Percentiles rank a stretch among this genome's conserved stretches.
Conservation (phyloP, 2,329 filamentous ascomycete genomes). For the Madurella fahalii region DNA sequence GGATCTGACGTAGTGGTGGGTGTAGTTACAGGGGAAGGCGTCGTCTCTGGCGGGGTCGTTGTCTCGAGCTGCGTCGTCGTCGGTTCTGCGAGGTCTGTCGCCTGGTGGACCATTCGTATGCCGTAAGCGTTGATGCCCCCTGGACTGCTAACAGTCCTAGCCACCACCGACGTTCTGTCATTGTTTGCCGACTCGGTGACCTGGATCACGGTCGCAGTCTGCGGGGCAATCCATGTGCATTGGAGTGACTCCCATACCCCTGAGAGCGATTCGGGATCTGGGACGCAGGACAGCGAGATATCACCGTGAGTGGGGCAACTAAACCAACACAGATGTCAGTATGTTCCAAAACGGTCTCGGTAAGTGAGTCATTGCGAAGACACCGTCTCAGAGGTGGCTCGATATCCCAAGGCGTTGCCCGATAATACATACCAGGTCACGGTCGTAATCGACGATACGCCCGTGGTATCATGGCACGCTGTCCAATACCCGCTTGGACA, state of each 20-base stretch:
- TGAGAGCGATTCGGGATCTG: slow-evolving; percentile 14
- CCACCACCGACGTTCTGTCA: slow-evolving; percentile 25
- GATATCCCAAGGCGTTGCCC: no score
- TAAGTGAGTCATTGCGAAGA: no score
- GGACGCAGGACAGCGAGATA: slow-evolving; percentile 30
- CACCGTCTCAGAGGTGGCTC: no score
- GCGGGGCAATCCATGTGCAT: slow-evolving; percentile 34
- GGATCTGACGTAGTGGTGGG: not conserved
- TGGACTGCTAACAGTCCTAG: slow-evolving; percentile 19
- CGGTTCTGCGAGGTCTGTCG: slow-evolving; percentile 19
- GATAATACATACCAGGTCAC: slow-evolving; percentile 28
- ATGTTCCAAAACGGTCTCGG: no score
- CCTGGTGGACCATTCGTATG: slow-evolving; percentile 33
- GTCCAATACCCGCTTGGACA: slow-evolving; percentile 23
- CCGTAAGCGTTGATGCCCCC: slow-evolving; percentile 34
- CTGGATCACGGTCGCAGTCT: slow-evolving; percentile 23
- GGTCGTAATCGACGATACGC: slow-evolving; percentile 29
- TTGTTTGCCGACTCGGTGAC: slow-evolving; percentile 25
- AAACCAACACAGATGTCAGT: no score
- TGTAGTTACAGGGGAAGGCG: not conserved
- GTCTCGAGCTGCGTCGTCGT: no score
- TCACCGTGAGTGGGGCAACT: slow-evolving; percentile 29
- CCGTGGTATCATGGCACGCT: slow-evolving; percentile 30
- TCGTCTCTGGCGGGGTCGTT: no score
- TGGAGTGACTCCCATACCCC: slow-evolving; percentile 17